Conservation (phyloP, 140 eudicot genomes). For the Bidens hawaiensis region DNA sequence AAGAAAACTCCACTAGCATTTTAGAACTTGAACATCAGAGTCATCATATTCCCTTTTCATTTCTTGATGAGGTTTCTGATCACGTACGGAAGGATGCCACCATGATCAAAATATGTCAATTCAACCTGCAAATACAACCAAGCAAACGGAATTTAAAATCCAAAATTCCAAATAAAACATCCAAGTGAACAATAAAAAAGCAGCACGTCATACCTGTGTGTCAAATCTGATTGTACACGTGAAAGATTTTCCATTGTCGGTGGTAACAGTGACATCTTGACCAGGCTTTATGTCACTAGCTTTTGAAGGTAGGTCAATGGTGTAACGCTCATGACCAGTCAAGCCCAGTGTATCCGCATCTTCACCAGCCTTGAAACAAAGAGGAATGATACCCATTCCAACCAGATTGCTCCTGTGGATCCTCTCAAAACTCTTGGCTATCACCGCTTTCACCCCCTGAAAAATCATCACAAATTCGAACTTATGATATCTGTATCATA, state of each 20-base stretch:
- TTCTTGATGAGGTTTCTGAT: constrained; percentile 55
- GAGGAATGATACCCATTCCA: constrained; percentile 95
- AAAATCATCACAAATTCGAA: neutral
- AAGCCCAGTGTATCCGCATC: constrained; percentile 88
- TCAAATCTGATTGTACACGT: constrained; percentile 82
- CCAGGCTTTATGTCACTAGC: constrained; percentile 84
- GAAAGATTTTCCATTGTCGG: constrained; percentile 80
- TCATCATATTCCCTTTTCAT: constrained; percentile 20
- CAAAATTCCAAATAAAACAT: no score
- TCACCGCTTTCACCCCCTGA: constrained; percentile 98
- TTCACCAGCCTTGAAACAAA: constrained; percentile 91
- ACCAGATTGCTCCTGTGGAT: constrained; percentile 94
- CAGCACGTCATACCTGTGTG: constrained; percentile 58
- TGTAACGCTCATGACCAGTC: constrained; percentile 92
- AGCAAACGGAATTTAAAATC: neutral
- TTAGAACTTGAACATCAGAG: neutral
- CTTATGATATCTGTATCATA: neutral
- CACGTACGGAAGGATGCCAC: constrained; percentile 86
- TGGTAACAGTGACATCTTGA: constrained; percentile 84
- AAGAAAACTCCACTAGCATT: neutral
- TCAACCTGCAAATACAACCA: constrained; percentile 56
- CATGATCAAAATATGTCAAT: constrained; percentile 71
- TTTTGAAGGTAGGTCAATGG: constrained; percentile 69
- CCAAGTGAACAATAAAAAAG: neutral
- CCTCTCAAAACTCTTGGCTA: constrained; percentile 96